A percentile compares a stretch with the other conserved stretches of the same genome.
Conservation (phyloP, 176 grass and related monocot species). For the Raddia guianensis region DNA sequence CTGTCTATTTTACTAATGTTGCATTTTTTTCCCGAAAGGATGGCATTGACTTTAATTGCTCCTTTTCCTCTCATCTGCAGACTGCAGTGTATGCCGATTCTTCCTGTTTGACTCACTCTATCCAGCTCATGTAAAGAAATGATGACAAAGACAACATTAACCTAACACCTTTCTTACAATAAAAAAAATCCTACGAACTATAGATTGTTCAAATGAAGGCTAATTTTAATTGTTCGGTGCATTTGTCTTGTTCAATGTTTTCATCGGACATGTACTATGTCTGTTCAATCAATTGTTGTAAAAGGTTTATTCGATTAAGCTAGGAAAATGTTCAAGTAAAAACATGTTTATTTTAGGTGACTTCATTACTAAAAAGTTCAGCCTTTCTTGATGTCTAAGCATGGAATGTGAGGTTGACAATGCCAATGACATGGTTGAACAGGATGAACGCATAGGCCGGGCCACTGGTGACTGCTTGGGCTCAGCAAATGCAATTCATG, state of each 20-base stretch:
- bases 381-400: conserved; percentile 3
- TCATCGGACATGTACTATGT: background rate
- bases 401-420: conserved; percentile 14
- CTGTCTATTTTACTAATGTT: too few relatives aligned
- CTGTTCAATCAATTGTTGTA: background rate
- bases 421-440: background rate
- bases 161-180: too few relatives aligned
- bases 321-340: background rate
- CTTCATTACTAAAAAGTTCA: background rate
- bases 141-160: too few relatives aligned
- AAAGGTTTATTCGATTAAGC: background rate
- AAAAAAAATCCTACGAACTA: background rate
- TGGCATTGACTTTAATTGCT: too few relatives aligned
- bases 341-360: background rate
- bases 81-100: too few relatives aligned
- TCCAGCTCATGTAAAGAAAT: too few relatives aligned
- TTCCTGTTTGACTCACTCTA: too few relatives aligned
- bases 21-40: too few relatives aligned
- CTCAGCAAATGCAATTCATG: background rate
- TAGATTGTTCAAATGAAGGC: background rate
- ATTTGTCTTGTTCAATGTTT: background rate
- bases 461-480: background rate
- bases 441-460: background rate
- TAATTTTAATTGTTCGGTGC: background rate
- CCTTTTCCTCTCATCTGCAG: too few relatives aligned